Percentiles rank a stretch among this genome's conserved stretches.
These are phyloP conservation scores for Collariella sp. DNA, from an alignment of 495 filamentous ascomycete genomes.

Conservation along the genomic window DNA sequence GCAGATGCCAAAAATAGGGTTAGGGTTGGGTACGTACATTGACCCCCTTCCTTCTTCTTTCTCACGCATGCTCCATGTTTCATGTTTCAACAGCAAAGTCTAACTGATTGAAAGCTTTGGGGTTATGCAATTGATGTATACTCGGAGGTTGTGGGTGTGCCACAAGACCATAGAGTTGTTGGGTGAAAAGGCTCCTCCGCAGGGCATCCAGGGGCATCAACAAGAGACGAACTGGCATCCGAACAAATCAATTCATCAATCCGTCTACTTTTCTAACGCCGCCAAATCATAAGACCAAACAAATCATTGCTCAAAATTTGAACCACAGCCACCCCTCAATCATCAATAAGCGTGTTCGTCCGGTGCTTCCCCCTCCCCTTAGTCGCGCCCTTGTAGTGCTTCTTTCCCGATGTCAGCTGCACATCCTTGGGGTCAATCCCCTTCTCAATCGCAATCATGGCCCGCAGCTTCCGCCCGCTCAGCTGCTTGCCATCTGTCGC, in stretches of 20 bases:
- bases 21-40: slow-evolving; percentile 5
- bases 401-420: slow-evolving; percentile 63
- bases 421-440: slow-evolving; percentile 79
- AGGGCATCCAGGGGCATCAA: not conserved
- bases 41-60: not conserved
- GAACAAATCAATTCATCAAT: not conserved
- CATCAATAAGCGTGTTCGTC: slow-evolving; percentile 16
- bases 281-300: not conserved
- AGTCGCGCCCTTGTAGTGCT: slow-evolving; percentile 82
- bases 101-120: no score
- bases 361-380: slow-evolving; percentile 48
- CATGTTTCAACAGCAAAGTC: not conserved
- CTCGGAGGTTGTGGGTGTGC: no score
- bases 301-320: not conserved
- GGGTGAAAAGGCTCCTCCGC: not conserved
- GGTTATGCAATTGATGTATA: no score
- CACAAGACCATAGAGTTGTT: no score
- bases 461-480: slow-evolving; percentile 73
- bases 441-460: slow-evolving; percentile 78
- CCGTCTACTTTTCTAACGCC: slow-evolving; percentile 8
- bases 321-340: slow-evolving; percentile 1
- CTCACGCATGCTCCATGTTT: not conserved
- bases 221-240: not conserved
- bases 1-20: slow-evolving; percentile 10
- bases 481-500: slow-evolving; percentile 52